Conservation (phyloP, 257 asterid genomes). For the Nicotiana undulata region DNA sequence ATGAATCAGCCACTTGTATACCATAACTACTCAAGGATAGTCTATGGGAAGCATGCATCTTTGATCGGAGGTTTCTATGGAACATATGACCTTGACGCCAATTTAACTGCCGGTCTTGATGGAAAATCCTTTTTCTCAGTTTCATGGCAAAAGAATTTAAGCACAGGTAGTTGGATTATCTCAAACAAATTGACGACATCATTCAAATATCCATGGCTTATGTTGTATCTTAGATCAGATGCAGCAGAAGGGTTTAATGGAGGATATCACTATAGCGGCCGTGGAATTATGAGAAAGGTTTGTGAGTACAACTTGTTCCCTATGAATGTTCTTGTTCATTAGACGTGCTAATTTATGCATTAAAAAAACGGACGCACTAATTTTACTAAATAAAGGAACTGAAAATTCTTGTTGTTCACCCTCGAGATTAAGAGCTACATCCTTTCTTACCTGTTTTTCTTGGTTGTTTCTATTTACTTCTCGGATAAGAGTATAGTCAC, state of each 20-base stretch:
- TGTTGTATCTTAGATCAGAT: slow-evolving; percentile 76
- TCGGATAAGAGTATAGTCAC: background rate
- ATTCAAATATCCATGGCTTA: slow-evolving; percentile 76
- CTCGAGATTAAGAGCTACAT: background rate
- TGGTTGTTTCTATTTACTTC: background rate
- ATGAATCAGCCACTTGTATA: slow-evolving; percentile 84
- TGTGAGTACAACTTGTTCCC: background rate
- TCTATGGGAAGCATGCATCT: slow-evolving; percentile 23
- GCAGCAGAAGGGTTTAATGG: slow-evolving; percentile 70
- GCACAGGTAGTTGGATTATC: slow-evolving; percentile 59
- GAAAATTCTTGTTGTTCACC: background rate
- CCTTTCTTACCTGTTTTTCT: background rate
- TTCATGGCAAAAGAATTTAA: slow-evolving; percentile 59
- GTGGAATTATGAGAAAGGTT: slow-evolving; percentile 72
- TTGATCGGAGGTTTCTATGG: slow-evolving; percentile 75
- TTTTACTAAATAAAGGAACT: background rate
- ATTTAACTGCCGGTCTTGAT: slow-evolving; percentile 34
- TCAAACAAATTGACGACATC: slow-evolving; percentile 63
- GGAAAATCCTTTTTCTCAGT: slow-evolving; percentile 45
- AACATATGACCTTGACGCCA: slow-evolving; percentile 67
- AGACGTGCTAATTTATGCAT: background rate
- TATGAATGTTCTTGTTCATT: background rate
- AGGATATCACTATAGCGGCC: slow-evolving; percentile 74
- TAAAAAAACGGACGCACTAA: background rate
- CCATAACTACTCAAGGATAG: slow-evolving; percentile 44